These are phyloP conservation scores for Ascochyta lentis DNA, from an alignment of 2,329 filamentous ascomycete genomes.

Conservation along the genomic window DNA sequence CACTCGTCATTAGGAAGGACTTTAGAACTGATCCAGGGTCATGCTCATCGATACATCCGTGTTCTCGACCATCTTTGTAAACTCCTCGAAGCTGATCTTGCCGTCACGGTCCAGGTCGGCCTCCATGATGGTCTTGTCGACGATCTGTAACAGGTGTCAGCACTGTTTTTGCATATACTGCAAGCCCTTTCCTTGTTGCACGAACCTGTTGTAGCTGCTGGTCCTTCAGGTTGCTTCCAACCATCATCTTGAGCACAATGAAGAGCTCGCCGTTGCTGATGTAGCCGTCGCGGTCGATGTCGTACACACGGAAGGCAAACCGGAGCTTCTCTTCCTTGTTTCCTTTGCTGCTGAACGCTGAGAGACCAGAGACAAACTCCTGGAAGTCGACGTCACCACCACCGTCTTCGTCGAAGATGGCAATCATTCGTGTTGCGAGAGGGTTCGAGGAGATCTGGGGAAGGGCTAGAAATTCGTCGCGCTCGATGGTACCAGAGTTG, in stretches of 20 bases:
- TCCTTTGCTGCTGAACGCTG: conserved; percentile 95
- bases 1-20: conserved; percentile 18
- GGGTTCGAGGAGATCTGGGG: conserved; percentile 98
- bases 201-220: conserved; percentile 87
- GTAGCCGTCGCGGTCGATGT: conserved; percentile 97
- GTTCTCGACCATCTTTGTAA: conserved; percentile 98
- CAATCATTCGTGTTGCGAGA: conserved; percentile 97
- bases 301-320: conserved; percentile 99
- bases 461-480: conserved; percentile 95
- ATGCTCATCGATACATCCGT: conserved; percentile 76
- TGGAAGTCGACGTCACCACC: conserved; percentile 98
- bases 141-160: conserved; percentile 66
- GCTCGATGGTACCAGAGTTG: conserved; percentile 97
- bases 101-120: conserved; percentile 94
- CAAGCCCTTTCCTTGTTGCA: neutral
- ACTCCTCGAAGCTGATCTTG: conserved; percentile 99
- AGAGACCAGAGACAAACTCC: conserved; percentile 94
- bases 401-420: conserved; percentile 98
- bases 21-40: conserved; percentile 64
- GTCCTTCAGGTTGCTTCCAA: conserved; percentile 98
- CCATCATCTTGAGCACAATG: conserved; percentile 99
- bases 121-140: conserved; percentile 99
- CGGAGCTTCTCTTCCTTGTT: conserved; percentile 99
- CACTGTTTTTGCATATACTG: neutral
- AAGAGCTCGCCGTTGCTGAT: conserved; percentile 99